Percentiles rank a stretch among this genome's conserved stretches.
Conservation (phyloP, 1,139 yeast species). For the Geotrichum carabidarum region DNA sequence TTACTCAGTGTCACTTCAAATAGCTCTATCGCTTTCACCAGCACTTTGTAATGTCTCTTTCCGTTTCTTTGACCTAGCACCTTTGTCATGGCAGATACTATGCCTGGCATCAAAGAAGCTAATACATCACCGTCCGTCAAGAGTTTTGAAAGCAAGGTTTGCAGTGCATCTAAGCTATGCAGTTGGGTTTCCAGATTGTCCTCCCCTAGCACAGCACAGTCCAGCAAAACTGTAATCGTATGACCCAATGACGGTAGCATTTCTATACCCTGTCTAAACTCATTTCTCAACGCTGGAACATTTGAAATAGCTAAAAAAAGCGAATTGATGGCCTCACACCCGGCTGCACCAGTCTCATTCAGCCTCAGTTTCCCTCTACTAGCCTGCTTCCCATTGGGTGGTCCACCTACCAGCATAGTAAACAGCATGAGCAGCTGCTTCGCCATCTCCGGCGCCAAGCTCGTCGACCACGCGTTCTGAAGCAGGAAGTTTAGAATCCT, state of each 20-base stretch:
- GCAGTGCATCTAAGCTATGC: constrained; percentile 36
- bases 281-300: constrained; percentile 14
- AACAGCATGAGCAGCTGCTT: constrained; percentile 49
- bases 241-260: constrained; percentile 47
- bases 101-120: constrained; percentile 54
- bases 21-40: constrained; percentile 36
- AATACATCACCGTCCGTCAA: constrained; percentile 46
- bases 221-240: constrained; percentile 44
- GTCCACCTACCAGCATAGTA: constrained; percentile 46
- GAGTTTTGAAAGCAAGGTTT: constrained; percentile 34
- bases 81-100: constrained; percentile 48
- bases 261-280: constrained; percentile 15
- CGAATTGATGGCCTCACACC: constrained; percentile 37
- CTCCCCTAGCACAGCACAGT: constrained; percentile 33
- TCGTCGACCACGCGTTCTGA: constrained; percentile 46
- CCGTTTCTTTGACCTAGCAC: constrained; percentile 39
- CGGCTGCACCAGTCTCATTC: constrained; percentile 43
- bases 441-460: constrained; percentile 41
- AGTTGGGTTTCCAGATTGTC: constrained; percentile 26
- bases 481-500: constrained; percentile 43
- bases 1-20: constrained; percentile 36
- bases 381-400: constrained; percentile 31
- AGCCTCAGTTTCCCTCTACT: constrained; percentile 24
- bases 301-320: constrained; percentile 38
- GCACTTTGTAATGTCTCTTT: constrained; percentile 42